Evolutionary conservation across 2,329 filamentous ascomycete genomes (phyloP).

Genomic region (Exophiala oligosperma): DNA sequence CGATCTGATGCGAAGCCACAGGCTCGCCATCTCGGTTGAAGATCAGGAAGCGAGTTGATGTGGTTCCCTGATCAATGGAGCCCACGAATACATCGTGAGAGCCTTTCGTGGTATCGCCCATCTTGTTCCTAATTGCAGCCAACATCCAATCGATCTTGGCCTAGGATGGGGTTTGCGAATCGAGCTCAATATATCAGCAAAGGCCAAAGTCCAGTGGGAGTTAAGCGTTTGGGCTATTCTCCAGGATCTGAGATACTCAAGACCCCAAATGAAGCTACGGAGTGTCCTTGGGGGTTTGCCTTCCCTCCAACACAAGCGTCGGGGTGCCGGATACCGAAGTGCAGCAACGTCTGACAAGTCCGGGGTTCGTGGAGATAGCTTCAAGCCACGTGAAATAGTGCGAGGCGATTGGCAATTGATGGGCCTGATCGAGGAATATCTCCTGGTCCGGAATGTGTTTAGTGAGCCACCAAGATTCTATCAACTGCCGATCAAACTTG

Average conservation of each 20-base stretch:
- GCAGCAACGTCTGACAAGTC: not conserved
- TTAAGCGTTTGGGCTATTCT: not conserved
- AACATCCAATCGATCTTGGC: constrained; percentile 36
- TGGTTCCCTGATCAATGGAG: constrained; percentile 88
- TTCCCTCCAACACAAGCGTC: not conserved
- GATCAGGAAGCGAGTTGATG: constrained; percentile 84
- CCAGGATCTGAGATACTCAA: not conserved
- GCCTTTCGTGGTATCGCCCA: constrained; percentile 10
- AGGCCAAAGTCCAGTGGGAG: not conserved
- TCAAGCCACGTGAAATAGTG: constrained; percentile 13
- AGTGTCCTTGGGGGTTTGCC: not conserved
- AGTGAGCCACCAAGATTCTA: not conserved
- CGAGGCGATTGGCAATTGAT: not conserved
- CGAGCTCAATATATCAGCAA: not conserved
- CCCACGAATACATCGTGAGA: constrained; percentile 68
- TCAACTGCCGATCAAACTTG: not conserved
- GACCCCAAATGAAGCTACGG: not conserved
- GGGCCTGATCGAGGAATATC: not conserved
- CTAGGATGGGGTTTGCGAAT: not conserved
- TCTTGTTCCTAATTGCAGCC: constrained; percentile 11
- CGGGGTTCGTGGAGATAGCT: constrained; percentile 1
- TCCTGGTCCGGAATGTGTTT: not conserved
- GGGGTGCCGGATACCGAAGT: not conserved
- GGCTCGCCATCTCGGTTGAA: constrained; percentile 78
- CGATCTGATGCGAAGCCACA: constrained; percentile 79